phyloP scores from a whole-genome alignment of 495 filamentous ascomycete genomes.

The Rostrohypoxylon terebratum region DNA sequence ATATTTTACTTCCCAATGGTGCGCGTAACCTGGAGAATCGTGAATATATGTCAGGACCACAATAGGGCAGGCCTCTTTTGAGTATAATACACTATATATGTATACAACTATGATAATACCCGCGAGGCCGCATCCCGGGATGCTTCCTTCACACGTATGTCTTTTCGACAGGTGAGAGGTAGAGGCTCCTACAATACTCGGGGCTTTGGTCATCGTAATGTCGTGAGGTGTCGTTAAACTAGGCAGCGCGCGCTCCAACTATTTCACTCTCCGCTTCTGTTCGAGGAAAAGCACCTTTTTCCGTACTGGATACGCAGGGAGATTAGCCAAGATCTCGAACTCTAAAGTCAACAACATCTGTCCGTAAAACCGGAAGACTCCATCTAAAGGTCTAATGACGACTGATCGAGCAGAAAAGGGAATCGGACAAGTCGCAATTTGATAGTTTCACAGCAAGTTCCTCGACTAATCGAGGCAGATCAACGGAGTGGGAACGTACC shows the following conservation, averaged over 20 bases:
- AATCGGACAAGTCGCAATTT: not conserved
- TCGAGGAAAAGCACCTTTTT: conserved; percentile 95
- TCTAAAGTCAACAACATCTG: not conserved
- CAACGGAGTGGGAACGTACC: conserved; percentile 67
- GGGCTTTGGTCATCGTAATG: conserved; percentile 9
- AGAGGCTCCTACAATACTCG: not conserved
- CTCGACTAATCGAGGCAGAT: not conserved
- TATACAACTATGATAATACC: conserved; percentile 20
- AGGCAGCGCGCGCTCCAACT: conserved; percentile 11
- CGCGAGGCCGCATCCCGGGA: not conserved
- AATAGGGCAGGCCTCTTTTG: not conserved
- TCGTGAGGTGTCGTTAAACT: conserved; percentile 23
- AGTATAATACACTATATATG: conserved; percentile 40
- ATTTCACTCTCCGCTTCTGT: conserved; percentile 72
- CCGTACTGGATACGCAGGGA: conserved; percentile 63
- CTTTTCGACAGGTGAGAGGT: not conserved
- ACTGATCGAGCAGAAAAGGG: not conserved
- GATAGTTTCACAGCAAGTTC: not conserved
- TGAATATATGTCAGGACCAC: conserved; percentile 4
- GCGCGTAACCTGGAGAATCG: conserved; percentile 13
- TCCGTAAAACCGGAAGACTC: not conserved
- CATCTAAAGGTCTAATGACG: not conserved
- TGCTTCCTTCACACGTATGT: not conserved
- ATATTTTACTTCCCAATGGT: conserved; percentile 20
- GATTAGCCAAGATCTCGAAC: not conserved